These are phyloP conservation scores for Diaporthe sp. DNA, from an alignment of 2,329 filamentous ascomycete genomes.

Conservation along the genomic window DNA sequence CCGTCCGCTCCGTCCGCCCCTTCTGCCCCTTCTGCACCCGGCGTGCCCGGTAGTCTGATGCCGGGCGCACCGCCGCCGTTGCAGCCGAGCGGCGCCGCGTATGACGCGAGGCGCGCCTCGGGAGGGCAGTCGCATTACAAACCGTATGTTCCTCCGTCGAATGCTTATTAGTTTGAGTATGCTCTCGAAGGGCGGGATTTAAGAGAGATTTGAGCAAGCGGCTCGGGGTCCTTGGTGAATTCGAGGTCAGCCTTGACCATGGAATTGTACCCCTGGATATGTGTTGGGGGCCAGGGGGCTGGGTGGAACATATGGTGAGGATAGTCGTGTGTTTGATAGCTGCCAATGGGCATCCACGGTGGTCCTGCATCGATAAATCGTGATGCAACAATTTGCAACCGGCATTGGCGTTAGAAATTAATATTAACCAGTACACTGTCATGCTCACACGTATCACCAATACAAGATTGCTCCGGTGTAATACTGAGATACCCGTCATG, in stretches of 20 bases:
- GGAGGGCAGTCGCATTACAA: constrained; percentile 67
- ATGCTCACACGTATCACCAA: background rate
- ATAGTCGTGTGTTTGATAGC: background rate
- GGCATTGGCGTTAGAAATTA: constrained; percentile 19
- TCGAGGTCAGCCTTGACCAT: background rate
- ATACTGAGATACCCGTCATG: background rate
- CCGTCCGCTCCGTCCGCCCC: constrained; percentile 45
- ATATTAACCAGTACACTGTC: constrained; percentile 12
- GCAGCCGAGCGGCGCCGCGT: constrained; percentile 61
- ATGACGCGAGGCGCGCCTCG: constrained; percentile 65
- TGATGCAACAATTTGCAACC: constrained; percentile 16
- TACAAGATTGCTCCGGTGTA: background rate
- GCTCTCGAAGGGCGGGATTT: background rate
- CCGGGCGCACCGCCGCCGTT: constrained; percentile 56
- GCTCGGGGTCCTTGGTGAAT: background rate
- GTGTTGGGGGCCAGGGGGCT: background rate
- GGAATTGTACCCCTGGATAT: background rate
- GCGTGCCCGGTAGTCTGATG: constrained; percentile 51
- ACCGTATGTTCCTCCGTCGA: constrained; percentile 67
- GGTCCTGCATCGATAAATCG: background rate
- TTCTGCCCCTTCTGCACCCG: constrained; percentile 35
- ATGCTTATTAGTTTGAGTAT: constrained; percentile 36
- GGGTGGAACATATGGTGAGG: background rate
- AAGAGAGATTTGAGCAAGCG: background rate
- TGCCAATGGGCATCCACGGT: background rate